Percentiles rank a stretch among this genome's conserved stretches.
These are phyloP conservation scores for Lipomyces starkeyi DNA, from an alignment of 805 yeast species.

Conservation along the genomic window DNA sequence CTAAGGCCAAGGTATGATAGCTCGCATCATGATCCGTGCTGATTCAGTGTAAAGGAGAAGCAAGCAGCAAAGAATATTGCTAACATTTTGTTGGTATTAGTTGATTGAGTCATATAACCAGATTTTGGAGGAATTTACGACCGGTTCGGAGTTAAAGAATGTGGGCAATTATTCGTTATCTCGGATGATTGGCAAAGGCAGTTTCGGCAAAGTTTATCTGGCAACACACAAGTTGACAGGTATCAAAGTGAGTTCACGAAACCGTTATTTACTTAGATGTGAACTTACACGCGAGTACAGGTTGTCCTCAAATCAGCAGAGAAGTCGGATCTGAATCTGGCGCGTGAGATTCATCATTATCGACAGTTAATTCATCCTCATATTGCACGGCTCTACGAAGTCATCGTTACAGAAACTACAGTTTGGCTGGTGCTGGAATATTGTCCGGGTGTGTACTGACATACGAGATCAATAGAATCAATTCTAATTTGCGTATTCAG, in stretches of 20 bases:
- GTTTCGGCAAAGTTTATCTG: slow-evolving; percentile 88
- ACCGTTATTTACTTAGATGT: not conserved
- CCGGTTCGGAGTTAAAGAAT: slow-evolving; percentile 57
- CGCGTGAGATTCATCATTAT: slow-evolving; percentile 88
- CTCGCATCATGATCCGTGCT: not conserved
- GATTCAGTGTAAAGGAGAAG: not conserved
- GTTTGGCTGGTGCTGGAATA: slow-evolving; percentile 91
- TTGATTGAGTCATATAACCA: slow-evolving; percentile 70
- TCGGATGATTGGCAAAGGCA: slow-evolving; percentile 83
- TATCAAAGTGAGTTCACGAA: slow-evolving; percentile 53
- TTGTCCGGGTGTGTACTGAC: slow-evolving; percentile 58
- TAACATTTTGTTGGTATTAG: slow-evolving; percentile 25
- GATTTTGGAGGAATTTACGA: slow-evolving; percentile 56
- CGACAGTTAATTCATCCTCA: slow-evolving; percentile 82
- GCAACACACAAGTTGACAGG: slow-evolving; percentile 79
- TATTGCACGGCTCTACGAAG: slow-evolving; percentile 84
- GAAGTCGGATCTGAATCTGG: slow-evolving; percentile 80
- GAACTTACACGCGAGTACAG: slow-evolving; percentile 39
- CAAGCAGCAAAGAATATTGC: not conserved
- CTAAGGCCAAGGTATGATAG: slow-evolving; percentile 50
- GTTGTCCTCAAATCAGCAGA: slow-evolving; percentile 81
- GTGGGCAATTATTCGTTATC: slow-evolving; percentile 82
- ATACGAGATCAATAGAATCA: not conserved
- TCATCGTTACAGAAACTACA: slow-evolving; percentile 75
- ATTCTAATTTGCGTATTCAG: slow-evolving; percentile 42